Evolutionary conservation across 2,329 filamentous ascomycete genomes (phyloP).

Genomic region (Arthrinium puccinioides): DNA sequence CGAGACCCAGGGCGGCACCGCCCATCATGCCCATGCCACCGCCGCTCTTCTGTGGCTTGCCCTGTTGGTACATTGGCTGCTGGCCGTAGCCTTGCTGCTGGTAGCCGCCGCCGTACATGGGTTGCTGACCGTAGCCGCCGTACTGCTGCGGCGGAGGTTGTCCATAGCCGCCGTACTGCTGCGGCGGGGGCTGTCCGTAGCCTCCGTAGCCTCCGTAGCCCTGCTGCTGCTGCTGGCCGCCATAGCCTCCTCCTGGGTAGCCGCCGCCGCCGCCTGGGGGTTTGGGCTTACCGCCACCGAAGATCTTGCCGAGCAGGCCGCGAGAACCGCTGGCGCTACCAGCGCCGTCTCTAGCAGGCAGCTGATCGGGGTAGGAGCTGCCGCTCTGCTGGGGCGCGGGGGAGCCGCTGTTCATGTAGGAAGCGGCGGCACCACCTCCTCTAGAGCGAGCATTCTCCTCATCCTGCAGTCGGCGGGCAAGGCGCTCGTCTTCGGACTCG

Average conservation of each 20-base stretch:
- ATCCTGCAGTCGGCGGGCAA: constrained; percentile 72
- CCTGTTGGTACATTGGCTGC: constrained; percentile 17
- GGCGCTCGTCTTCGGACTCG: constrained; percentile 23
- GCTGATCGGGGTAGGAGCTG: constrained; percentile 28
- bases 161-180: constrained; percentile 23
- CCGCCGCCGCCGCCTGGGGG: constrained; percentile 18
- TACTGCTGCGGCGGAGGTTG: constrained; percentile 16
- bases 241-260: constrained; percentile 11
- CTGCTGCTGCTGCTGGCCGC: constrained; percentile 20
- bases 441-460: constrained; percentile 65
- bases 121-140: background rate
- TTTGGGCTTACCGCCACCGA: constrained; percentile 22
- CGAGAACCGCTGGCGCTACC: constrained; percentile 1
- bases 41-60: constrained; percentile 30
- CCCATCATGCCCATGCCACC: constrained; percentile 62
- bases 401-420: constrained; percentile 22
- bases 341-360: constrained; percentile 29
- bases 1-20: constrained; percentile 69
- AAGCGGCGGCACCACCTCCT: constrained; percentile 19
- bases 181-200: background rate
- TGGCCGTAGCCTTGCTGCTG: constrained; percentile 19
- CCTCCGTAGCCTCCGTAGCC: constrained; percentile 18
- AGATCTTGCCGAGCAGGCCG: constrained; percentile 23
- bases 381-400: constrained; percentile 17
- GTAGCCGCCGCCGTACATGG: constrained; percentile 14